Evolutionary conservation across 2,329 filamentous ascomycete genomes (phyloP).

Genomic region (Mycosphaerella sp.): DNA sequence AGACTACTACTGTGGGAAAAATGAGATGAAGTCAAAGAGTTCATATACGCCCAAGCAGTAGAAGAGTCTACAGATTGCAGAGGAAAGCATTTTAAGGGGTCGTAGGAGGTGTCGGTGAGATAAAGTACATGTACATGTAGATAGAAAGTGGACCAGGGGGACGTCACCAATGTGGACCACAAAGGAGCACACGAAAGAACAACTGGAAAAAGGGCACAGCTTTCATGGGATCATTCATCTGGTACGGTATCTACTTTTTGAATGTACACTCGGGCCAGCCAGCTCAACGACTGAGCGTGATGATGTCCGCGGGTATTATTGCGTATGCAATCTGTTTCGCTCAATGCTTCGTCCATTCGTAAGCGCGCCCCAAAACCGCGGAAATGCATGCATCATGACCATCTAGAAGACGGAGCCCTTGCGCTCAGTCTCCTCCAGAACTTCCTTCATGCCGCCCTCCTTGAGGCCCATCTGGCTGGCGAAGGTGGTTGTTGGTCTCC

Average conservation of each 20-base stretch:
- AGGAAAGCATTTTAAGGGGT: no score
- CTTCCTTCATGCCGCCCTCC: constrained; percentile 27
- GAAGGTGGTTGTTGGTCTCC: constrained; percentile 39
- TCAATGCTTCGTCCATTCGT: constrained; percentile 22
- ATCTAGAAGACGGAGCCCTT: constrained; percentile 33
- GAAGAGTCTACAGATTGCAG: no score
- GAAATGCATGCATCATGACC: constrained; percentile 14
- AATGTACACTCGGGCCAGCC: neutral
- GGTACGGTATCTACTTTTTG: no score
- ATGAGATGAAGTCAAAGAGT: neutral
- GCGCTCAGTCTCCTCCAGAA: constrained; percentile 33
- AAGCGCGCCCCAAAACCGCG: constrained; percentile 9
- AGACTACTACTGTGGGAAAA: no score
- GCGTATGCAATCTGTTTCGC: constrained; percentile 1
- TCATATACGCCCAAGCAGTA: no score
- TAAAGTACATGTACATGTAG: no score
- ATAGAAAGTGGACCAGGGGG: no score
- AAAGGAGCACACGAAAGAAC: no score
- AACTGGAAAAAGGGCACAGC: no score
- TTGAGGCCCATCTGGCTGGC: constrained; percentile 32
- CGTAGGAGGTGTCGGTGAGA: no score
- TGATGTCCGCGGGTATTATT: constrained; percentile 3
- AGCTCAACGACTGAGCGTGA: neutral
- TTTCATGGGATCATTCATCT: no score
- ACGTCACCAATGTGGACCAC: no score